These are phyloP conservation scores for Russula olivacea DNA, from an alignment of 768 basidiomycete species.

Conservation along the genomic window DNA sequence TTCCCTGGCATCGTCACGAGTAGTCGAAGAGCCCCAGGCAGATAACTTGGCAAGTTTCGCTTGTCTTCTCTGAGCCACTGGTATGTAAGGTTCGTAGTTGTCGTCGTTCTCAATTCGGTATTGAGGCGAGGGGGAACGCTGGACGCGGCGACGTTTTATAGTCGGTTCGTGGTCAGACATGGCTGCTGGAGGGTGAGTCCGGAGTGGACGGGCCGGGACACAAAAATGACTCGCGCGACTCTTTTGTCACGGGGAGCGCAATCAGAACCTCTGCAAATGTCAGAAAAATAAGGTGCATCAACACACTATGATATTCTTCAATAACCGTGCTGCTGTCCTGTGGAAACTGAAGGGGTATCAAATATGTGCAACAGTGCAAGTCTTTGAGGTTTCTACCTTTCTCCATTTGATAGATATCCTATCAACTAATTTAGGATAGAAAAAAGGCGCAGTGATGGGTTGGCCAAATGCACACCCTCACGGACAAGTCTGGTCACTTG, in stretches of 20 bases:
- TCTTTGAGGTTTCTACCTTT: conserved; percentile 64
- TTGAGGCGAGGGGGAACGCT: conserved; percentile 52
- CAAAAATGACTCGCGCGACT: no score
- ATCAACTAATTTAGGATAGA: conserved; percentile 13
- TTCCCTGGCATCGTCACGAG: conserved; percentile 43
- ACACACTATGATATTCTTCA: no score
- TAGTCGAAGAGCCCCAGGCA: conserved; percentile 50
- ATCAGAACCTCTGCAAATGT: no score
- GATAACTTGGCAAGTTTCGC: conserved; percentile 73
- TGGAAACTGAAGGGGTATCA: conserved; percentile 58
- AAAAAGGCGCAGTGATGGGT: conserved; percentile 73
- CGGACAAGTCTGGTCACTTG: conserved; percentile 82
- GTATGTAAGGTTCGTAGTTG: conserved; percentile 77
- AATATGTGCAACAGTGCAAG: conserved; percentile 84
- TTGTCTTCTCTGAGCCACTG: conserved; percentile 79
- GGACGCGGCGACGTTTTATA: conserved; percentile 45
- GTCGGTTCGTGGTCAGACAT: conserved; percentile 32
- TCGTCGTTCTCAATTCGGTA: conserved; percentile 57
- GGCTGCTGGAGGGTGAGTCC: neutral
- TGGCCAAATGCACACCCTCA: conserved; percentile 94
- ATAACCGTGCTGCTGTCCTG: no score
- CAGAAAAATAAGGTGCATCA: no score
- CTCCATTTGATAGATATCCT: neutral
- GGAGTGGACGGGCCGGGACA: conserved; percentile 12
- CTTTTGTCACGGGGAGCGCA: no score